Conservation (phyloP, 495 filamentous ascomycete species). For the Aspergillus campestris region DNA sequence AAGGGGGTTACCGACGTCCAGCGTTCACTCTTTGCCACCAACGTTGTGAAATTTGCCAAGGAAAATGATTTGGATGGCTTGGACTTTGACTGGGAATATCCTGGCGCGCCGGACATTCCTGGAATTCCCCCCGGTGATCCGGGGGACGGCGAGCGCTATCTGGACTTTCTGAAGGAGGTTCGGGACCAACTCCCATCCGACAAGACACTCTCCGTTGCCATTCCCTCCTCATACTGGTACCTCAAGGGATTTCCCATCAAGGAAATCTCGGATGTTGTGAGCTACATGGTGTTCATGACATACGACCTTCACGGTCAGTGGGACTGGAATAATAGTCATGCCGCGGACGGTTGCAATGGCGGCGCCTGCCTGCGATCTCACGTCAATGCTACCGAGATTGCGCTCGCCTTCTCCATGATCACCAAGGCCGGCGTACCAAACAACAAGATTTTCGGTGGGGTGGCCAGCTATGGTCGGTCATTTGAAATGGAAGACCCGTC, state of each 20-base stretch:
- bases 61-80: conserved; percentile 28
- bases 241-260: no score
- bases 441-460: conserved; percentile 31
- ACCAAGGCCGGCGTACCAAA: conserved; percentile 41
- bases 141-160: conserved; percentile 25
- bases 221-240: no score
- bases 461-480: conserved; percentile 27
- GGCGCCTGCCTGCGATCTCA: conserved; percentile 37
- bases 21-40: conserved; percentile 23
- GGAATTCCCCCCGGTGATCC: conserved; percentile 20
- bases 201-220: no score
- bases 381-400: conserved; percentile 37
- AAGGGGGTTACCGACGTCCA: conserved; percentile 25
- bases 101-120: conserved; percentile 28
- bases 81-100: conserved; percentile 39
- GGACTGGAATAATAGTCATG: conserved; percentile 20
- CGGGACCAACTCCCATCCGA: no score
- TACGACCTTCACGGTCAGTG: no score
- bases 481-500: conserved; percentile 23
- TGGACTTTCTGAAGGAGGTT: conserved; percentile 18
- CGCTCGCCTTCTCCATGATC: conserved; percentile 32
- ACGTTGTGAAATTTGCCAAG: conserved; percentile 26
- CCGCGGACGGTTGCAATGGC: conserved; percentile 18
- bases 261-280: no score
- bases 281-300: no score